Evolutionary conservation across 1,139 yeast genomes (phyloP), one percentile per base, ranked within the genome.

Genomic region (Magnusiomyces fungicola): DNA sequence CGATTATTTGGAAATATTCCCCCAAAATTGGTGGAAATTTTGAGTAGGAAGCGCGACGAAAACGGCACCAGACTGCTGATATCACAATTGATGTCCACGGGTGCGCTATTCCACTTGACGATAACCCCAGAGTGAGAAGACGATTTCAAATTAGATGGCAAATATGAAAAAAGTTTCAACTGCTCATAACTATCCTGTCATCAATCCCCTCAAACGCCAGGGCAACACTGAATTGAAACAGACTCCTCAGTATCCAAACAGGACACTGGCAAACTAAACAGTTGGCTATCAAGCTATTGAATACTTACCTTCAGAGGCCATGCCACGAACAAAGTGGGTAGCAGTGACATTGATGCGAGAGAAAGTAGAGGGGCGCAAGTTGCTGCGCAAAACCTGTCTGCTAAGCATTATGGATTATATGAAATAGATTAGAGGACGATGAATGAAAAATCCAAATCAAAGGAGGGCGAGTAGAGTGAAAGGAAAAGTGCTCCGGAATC

Each of bases 221-320:
- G 12, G 10, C 7, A 27, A 12, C 30, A 27, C 30, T 7, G 12
- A 7, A 27, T 27, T 7, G 12, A 27, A 27, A 27, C 30, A 27
- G 30, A 27, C 12, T 27, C n/a, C n/a, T n/a, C 7, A 27, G 30
- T 7, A 27, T 27, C 30, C 12, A 27, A 27, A 27, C 30, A 27
- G 10, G 10, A 27, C 7, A 27, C 10, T 27, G 12, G 12, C 30
- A 27, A 27, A 27, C 30, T 27, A 12, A 27, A 27, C 7, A n/a
- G n/a, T n/a, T n/a, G n/a, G n/a, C n/a, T n/a, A n/a, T n/a, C n/a
- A n/a, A n/a, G n/a, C n/a, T n/a, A n/a, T n/a, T n/a, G n/a, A n/a
- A n/a, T n/a, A 57, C 63, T 49, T 54, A 59, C 63, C 54, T 43
- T 53, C 56, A 44, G 60, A 52, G n/a, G 61, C 59, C 52, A 55